Base-by-base conservation (phyloP, 352 stramenopile species). In the Pythium aquatile region DNA sequence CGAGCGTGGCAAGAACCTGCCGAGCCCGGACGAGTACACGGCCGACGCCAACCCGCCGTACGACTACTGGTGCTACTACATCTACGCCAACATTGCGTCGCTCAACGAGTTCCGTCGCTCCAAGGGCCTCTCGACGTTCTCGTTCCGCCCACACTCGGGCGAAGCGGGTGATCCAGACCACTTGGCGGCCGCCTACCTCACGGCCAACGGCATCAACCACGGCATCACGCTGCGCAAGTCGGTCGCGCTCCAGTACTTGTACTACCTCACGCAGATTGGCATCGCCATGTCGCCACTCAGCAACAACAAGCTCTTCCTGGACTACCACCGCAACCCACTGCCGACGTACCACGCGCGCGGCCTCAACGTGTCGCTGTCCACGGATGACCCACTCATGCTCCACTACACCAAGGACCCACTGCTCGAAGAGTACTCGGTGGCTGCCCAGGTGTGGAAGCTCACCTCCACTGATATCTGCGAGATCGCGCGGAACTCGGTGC, bases 371-470 rank as follows among this genome's bases (percentile, higher is more conserved):
- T 98, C 96, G 13, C 75, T 99, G 29, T 99, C 93, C 48, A 99
- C 98, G 14, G 98, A 99, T 67, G 97, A 99, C 76, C 98, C 98
- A 10, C 79, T 99, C 28, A 89, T 99, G 76, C 95, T 99, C 37
- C 98, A 99, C 75, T 98, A 99, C 85, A 98, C 95, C 13, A 98
- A 99, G 70, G 97, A 99, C 73, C 86, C 98, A 28, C 75, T 99
- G 32, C 74, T 99, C 16, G 98, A 99, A 79, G 91, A 98, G 60
- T 98, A 98, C 71, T 97, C 78, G 58, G 85, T 97, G 24, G 93
- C 92, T 77, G 81, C 87, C 4, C 90, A 98, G 64, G 91, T 98
- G 39, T 98, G 93, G 92, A 97, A 97, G 70, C 79, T 98, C 55
- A 98, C 90, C 28, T 96, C 97, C 64, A 97, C 96, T 11, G 98